These are phyloP conservation scores for Crithidia expoeki DNA, from an alignment of 208 protist species.

Conservation along the genomic window DNA sequence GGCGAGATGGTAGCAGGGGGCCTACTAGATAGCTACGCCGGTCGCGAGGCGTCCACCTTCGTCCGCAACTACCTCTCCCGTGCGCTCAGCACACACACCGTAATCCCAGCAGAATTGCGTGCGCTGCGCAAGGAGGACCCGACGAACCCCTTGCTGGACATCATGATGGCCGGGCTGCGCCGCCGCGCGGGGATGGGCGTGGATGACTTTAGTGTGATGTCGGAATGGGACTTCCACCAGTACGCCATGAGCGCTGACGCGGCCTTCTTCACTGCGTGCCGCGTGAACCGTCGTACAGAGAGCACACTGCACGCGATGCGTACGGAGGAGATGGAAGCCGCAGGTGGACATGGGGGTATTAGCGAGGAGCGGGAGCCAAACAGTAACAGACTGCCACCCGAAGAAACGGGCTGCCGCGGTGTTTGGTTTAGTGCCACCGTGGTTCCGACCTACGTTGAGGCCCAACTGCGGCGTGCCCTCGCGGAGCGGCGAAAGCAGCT, in stretches of 20 bases:
- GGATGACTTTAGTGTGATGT: slow-evolving; percentile 39
- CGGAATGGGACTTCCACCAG: slow-evolving; percentile 81
- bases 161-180: slow-evolving; percentile 51
- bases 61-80: slow-evolving; percentile 57
- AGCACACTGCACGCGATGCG: no score
- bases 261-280: slow-evolving; percentile 58
- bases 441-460: slow-evolving; percentile 44
- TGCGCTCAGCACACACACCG: slow-evolving; percentile 66
- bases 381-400: not conserved
- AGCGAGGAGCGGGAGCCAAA: not conserved
- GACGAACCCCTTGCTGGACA: slow-evolving; percentile 53
- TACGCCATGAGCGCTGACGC: slow-evolving; percentile 77
- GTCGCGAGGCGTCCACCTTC: slow-evolving; percentile 46
- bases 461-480: slow-evolving; percentile 27
- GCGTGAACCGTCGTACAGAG: slow-evolving; percentile 7
- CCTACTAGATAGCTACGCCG: slow-evolving; percentile 77
- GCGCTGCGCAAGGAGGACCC: slow-evolving; percentile 55
- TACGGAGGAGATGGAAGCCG: no score
- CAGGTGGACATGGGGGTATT: no score
- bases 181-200: slow-evolving; percentile 29
- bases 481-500: slow-evolving; percentile 19
- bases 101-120: slow-evolving; percentile 47
- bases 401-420: slow-evolving; percentile 61
- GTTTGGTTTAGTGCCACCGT: slow-evolving; percentile 82
- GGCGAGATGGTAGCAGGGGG: slow-evolving; percentile 74